phyloP scores from a whole-genome alignment of 2,329 filamentous ascomycete species.

The Aciculosporium take region DNA sequence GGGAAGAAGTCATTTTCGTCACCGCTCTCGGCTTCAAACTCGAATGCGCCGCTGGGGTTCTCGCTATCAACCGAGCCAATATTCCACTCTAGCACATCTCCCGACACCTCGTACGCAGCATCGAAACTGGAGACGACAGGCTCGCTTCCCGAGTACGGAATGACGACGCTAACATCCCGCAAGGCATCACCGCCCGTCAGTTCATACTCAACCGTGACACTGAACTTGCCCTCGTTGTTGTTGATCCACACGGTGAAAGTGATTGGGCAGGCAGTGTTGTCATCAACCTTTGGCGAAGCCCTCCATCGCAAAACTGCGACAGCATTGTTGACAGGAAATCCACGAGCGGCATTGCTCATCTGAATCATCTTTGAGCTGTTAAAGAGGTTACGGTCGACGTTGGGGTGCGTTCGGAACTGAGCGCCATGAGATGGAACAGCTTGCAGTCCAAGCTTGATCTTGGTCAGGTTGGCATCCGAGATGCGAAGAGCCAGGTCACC shows the following conservation, averaged over 20 bases:
- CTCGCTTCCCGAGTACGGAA: slow-evolving; percentile 75
- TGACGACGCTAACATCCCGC: slow-evolving; percentile 72
- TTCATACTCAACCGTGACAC: slow-evolving; percentile 91
- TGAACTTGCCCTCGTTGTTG: slow-evolving; percentile 69
- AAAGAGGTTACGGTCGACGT: slow-evolving; percentile 84
- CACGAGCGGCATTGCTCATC: slow-evolving; percentile 72
- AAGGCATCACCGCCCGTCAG: slow-evolving; percentile 66
- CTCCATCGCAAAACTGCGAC: slow-evolving; percentile 92
- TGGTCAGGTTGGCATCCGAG: slow-evolving; percentile 74
- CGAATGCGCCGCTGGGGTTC: slow-evolving; percentile 75
- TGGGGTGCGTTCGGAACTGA: slow-evolving; percentile 90
- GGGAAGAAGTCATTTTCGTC: slow-evolving; percentile 97
- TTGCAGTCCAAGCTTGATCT: slow-evolving; percentile 72
- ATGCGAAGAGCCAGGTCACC: slow-evolving; percentile 88
- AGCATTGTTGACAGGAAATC: slow-evolving; percentile 87
- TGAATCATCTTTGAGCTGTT: slow-evolving; percentile 73
- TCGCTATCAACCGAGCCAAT: slow-evolving; percentile 75
- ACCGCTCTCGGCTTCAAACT: slow-evolving; percentile 80
- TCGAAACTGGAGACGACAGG: slow-evolving; percentile 87
- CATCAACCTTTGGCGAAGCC: slow-evolving; percentile 66
- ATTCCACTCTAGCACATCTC: slow-evolving; percentile 86
- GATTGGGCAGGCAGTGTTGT: slow-evolving; percentile 70
- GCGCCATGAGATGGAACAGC: slow-evolving; percentile 68
- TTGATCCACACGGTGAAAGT: slow-evolving; percentile 98
- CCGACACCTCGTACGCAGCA: slow-evolving; percentile 83